Evolutionary conservation across 768 basidiomycete species (phyloP).

Genomic region (Chalciporus piperatus): DNA sequence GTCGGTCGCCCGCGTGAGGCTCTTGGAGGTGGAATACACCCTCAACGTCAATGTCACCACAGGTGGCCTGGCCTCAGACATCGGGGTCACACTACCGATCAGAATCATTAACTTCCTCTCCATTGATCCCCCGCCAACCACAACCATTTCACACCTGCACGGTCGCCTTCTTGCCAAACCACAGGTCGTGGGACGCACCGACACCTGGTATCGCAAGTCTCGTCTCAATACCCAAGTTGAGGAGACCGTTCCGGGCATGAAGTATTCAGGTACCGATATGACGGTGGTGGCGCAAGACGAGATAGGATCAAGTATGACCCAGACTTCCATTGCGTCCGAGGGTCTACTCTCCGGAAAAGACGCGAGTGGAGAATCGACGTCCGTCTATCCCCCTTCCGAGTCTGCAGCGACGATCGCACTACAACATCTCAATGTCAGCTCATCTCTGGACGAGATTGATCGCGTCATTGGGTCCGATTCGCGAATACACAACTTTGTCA

Average conservation of each 20-base stretch:
- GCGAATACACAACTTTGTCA: conserved; percentile 25
- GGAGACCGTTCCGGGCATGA: conserved; percentile 34
- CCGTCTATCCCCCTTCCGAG: conserved; percentile 28
- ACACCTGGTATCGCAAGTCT: conserved; percentile 31
- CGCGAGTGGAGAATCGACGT: conserved; percentile 18
- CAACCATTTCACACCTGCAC: conserved; percentile 21
- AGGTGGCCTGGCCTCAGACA: conserved; percentile 57
- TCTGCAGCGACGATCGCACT: conserved; percentile 23
- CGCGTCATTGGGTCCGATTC: conserved; percentile 19
- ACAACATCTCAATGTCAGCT: conserved; percentile 7
- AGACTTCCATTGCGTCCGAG: conserved; percentile 4
- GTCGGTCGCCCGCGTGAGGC: conserved; percentile 60
- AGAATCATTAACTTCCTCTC: conserved; percentile 82
- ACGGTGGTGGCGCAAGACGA: conserved; percentile 27
- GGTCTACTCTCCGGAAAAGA: not conserved
- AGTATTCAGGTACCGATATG: conserved; percentile 26
- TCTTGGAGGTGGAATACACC: conserved; percentile 76
- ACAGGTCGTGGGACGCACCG: conserved; percentile 18
- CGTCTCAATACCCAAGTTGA: conserved; percentile 14
- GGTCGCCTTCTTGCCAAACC: conserved; percentile 23
- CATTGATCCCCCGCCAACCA: conserved; percentile 70
- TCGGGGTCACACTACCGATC: conserved; percentile 71
- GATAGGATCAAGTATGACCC: conserved; percentile 3
- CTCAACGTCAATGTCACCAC: conserved; percentile 63
- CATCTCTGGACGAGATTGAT: conserved; percentile 30